Conservation (phyloP, 2,329 filamentous ascomycete species). For the Fusarium newnesense region DNA sequence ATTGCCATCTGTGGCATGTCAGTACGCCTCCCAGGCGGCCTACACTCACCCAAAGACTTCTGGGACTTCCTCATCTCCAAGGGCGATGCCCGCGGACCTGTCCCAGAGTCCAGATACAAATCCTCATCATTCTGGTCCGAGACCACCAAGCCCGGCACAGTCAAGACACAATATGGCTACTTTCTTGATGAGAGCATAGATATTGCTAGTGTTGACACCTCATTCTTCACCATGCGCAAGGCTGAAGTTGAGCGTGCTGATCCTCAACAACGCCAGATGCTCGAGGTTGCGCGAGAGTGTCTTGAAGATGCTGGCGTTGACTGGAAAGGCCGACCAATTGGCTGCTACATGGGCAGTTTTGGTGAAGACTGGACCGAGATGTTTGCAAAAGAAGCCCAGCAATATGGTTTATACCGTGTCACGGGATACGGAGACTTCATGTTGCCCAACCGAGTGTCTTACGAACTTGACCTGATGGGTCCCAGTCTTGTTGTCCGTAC, state of each 20-base stretch:
- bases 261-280: not conserved
- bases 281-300: not conserved
- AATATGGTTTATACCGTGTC: not conserved
- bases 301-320: not conserved
- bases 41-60: not conserved
- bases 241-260: slow-evolving; percentile 1
- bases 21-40: not conserved
- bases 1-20: slow-evolving; percentile 9
- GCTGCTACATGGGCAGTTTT: not conserved
- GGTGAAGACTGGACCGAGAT: slow-evolving; percentile 6
- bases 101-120: not conserved
- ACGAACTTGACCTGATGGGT: not conserved
- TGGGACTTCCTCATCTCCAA: not conserved
- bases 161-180: not conserved
- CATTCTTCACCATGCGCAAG: slow-evolving; percentile 1
- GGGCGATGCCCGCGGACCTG: not conserved
- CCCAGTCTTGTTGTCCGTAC: slow-evolving; percentile 11
- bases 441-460: slow-evolving; percentile 4
- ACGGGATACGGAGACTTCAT: slow-evolving; percentile 7
- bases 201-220: not conserved
- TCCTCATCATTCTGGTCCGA: not conserved
- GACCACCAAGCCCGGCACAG: not conserved
- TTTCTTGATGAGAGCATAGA: slow-evolving; percentile 5
- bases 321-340: slow-evolving; percentile 5
- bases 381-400: slow-evolving; percentile 3